Conservation (phyloP, 108 stramenopile species). For the Epipyxis sp. region DNA sequence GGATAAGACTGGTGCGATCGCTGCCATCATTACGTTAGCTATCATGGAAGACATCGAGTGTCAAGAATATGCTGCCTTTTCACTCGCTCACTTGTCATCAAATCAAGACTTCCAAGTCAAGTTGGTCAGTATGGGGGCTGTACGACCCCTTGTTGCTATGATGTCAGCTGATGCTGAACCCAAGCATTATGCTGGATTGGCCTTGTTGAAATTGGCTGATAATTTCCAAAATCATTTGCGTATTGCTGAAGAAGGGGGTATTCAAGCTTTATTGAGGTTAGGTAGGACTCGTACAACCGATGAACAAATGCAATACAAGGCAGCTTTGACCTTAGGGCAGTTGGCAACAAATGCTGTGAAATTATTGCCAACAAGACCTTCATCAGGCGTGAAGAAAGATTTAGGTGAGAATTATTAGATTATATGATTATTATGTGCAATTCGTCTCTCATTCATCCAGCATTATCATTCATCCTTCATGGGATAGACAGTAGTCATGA, state of each 20-base stretch:
- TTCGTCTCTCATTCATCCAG: neutral
- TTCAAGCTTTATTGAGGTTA: slow-evolving; percentile 68
- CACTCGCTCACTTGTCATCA: slow-evolving; percentile 67
- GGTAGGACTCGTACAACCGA: slow-evolving; percentile 64
- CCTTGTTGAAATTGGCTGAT: slow-evolving; percentile 76
- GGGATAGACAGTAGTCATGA: neutral
- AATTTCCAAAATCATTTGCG: slow-evolving; percentile 76
- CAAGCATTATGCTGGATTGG: slow-evolving; percentile 75
- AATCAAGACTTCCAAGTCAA: slow-evolving; percentile 67
- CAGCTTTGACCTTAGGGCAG: slow-evolving; percentile 63
- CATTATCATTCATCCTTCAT: neutral
- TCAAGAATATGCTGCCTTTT: slow-evolving; percentile 72
- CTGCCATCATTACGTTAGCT: slow-evolving; percentile 61
- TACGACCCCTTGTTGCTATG: slow-evolving; percentile 72
- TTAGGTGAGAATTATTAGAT: neutral
- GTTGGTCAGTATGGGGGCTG: slow-evolving; percentile 64
- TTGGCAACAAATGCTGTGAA: slow-evolving; percentile 63
- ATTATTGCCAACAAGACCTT: neutral
- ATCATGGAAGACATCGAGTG: slow-evolving; percentile 70
- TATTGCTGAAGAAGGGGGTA: slow-evolving; percentile 75
- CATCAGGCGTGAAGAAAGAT: neutral
- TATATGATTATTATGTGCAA: neutral
- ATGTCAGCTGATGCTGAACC: slow-evolving; percentile 68
- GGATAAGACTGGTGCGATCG: slow-evolving; percentile 53
- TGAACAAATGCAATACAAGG: slow-evolving; percentile 72